Base-by-base conservation (phyloP, 805 yeast species). In the Metschnikowia vanudenii region DNA sequence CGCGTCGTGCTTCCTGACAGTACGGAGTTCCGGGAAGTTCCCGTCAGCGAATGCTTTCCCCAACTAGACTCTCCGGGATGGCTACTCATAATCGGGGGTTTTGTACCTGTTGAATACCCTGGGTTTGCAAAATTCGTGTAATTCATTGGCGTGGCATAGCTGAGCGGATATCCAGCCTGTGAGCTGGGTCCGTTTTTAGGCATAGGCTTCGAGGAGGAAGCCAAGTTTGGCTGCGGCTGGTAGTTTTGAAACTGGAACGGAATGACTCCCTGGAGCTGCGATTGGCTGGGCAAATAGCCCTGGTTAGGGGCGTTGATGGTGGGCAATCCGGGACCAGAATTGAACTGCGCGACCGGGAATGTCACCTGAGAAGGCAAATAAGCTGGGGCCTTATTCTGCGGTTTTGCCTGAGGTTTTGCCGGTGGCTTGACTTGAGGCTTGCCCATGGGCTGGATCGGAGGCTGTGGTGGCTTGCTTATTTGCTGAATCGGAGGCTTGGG, bases 231-330 rank as follows among this genome's bases (percentile, higher is more conserved):
- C 12, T 39, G 35, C 14, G 17, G 39, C 29, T 24, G 35, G 26
- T 43, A 43, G 33, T 31, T 37, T 34, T 32, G 37, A 11, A 36
- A 37, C 38, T 24, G 46, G 34, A 43, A 43, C 12, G 46, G 46
- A 17, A 43, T 12, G 16, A 43, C 42, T 19, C 38, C 38, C 34
- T 22, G 42, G 17, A 31, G 36, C 33, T 24, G 41, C 28, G 20
- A 35, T 20, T 37, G 46, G 24, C 47, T 44, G 17, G 47, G 47
- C 31, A 44, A 39, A 17, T 17, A 32, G 2, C 34, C 33, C 9
- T 31, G 41, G 6, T 18, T 14, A 3, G 26, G 18, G 8, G 24
- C 41, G 18, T 19, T 35, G n/a, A 14, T 14, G 6, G 14, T 17
- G 19, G 35, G 18, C 17, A 32, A 12, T 29, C 30, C 30, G 8